Conservation (phyloP, 176 grass and related monocot species). For the Rhipidocladum racemiflorum region DNA sequence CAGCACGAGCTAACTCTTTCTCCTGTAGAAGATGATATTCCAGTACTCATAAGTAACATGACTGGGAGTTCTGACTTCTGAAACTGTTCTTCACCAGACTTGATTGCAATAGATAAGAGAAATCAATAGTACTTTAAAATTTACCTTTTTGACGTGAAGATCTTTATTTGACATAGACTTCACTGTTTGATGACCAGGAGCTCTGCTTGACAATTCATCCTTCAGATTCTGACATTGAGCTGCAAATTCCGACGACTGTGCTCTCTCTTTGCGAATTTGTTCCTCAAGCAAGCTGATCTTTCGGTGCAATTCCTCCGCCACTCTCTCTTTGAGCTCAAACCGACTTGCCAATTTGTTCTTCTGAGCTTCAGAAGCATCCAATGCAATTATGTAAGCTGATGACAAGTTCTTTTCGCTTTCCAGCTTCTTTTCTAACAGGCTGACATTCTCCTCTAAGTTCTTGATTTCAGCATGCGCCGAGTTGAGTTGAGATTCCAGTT, state of each 20-base stretch:
- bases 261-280: constrained; percentile 47
- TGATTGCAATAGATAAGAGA: neutral
- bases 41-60: constrained; percentile 3
- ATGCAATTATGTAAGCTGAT: constrained; percentile 49
- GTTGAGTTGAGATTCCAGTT: constrained; percentile 47
- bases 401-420: constrained; percentile 62
- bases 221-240: constrained; percentile 54
- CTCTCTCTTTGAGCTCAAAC: constrained; percentile 48
- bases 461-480: constrained; percentile 31
- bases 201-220: constrained; percentile 26
- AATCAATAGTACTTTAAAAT: neutral
- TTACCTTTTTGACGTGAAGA: constrained; percentile 64
- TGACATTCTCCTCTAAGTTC: constrained; percentile 43
- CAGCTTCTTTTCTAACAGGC: constrained; percentile 51
- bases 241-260: constrained; percentile 11
- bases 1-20: constrained; percentile 53
- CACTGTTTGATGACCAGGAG: constrained; percentile 29
- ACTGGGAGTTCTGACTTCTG: neutral
- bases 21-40: constrained; percentile 43
- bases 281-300: constrained; percentile 49
- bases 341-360: constrained; percentile 44
- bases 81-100: neutral
- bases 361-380: constrained; percentile 61
- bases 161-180: constrained; percentile 33
- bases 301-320: constrained; percentile 36